phyloP scores from a whole-genome alignment of 176 grass and related monocot genomes.

The Microstegium vimineum region DNA sequence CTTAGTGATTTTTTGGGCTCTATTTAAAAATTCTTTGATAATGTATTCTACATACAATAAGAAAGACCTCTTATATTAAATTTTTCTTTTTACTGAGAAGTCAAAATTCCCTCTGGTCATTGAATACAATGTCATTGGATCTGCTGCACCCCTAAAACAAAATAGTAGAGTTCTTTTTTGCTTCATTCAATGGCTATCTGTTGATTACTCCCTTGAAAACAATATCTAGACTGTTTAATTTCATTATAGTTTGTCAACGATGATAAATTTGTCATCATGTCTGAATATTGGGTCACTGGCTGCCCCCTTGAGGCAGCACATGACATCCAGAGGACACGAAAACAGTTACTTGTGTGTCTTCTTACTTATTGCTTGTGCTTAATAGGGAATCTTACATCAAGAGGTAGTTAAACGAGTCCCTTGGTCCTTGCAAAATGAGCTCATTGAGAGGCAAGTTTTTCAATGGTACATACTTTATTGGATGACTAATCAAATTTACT shows the following conservation, averaged over 20 bases:
- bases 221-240: neutral
- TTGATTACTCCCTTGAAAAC: neutral
- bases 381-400: neutral
- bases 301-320: neutral
- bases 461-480: slow-evolving; percentile 17
- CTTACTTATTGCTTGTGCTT: neutral
- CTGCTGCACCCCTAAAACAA: neutral
- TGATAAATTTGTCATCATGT: neutral
- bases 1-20: neutral
- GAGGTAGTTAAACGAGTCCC: neutral
- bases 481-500: neutral
- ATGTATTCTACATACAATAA: neutral
- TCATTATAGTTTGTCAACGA: neutral
- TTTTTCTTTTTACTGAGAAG: neutral
- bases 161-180: neutral
- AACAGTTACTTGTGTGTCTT: neutral
- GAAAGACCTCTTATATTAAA: neutral
- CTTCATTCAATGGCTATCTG: neutral
- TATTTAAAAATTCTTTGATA: neutral
- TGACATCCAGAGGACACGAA: neutral
- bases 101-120: neutral
- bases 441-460: neutral
- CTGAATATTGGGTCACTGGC: neutral
- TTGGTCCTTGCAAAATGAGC: neutral
- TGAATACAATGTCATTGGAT: neutral